Percentiles rank a stretch among this genome's conserved stretches.
Evolutionary conservation across 192 early-diverging fungal species (phyloP).

Genomic region (Diversispora epigaea): DNA sequence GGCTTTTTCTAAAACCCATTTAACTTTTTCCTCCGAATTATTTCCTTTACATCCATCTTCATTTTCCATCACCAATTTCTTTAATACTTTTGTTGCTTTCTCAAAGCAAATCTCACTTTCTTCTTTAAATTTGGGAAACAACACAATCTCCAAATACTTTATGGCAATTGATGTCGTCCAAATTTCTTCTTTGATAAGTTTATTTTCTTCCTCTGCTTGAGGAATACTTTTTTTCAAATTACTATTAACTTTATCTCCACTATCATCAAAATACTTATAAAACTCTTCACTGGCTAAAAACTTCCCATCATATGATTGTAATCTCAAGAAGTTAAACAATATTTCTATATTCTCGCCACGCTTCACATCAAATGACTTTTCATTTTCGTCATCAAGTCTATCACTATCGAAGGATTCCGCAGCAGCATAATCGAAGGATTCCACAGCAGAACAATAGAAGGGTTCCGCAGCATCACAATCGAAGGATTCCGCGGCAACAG

Average conservation of each 20-base stretch:
- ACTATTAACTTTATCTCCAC: neutral
- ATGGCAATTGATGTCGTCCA: neutral
- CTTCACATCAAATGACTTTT: neutral
- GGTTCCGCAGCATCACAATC: no score
- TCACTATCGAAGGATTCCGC: no score
- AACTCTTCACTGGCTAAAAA: neutral
- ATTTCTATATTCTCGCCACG: neutral
- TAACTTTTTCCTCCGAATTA: neutral
- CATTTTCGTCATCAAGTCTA: neutral
- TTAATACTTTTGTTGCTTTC: conserved; percentile 21
- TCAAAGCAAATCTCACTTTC: conserved; percentile 25
- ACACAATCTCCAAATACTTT: conserved; percentile 7
- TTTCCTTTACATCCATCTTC: neutral
- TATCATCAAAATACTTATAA: conserved; percentile 14
- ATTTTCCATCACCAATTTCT: neutral
- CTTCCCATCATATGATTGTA: conserved; percentile 31
- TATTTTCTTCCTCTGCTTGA: neutral
- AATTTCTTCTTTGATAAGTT: neutral
- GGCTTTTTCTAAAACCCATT: neutral
- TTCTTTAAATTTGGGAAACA: conserved; percentile 1
- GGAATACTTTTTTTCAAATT: neutral
- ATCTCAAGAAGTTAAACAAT: conserved; percentile 1
- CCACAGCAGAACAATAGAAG: no score
- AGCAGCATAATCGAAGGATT: neutral
- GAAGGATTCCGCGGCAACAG: no score